These are phyloP conservation scores for Teratosphaeria destructans DNA, from an alignment of 2,329 filamentous ascomycete species.

Conservation along the genomic window DNA sequence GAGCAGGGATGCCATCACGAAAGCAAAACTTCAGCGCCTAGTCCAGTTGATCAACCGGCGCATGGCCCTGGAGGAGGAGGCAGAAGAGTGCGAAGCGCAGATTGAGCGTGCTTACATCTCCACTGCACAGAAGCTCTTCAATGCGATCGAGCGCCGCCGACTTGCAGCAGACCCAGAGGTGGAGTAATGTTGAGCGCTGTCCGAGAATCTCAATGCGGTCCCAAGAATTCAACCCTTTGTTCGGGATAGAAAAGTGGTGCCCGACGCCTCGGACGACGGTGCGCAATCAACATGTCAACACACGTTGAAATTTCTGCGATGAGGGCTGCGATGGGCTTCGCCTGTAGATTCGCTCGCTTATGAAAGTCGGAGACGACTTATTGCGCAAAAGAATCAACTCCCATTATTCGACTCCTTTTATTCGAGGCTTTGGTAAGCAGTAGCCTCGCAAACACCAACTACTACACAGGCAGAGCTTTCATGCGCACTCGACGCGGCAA, in stretches of 20 bases:
- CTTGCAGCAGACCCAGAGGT: not conserved
- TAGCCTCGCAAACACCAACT: not conserved
- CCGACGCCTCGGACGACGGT: no score
- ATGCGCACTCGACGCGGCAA: not conserved
- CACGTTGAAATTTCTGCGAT: no score
- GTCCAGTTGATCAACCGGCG: constrained; percentile 11
- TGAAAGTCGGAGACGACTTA: not conserved
- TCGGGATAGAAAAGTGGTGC: no score
- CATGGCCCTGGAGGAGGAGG: constrained; percentile 7
- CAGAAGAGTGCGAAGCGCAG: constrained; percentile 5
- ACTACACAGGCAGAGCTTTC: not conserved
- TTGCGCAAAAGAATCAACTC: not conserved
- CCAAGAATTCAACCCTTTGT: not conserved
- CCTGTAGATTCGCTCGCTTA: not conserved
- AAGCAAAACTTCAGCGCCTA: constrained; percentile 14
- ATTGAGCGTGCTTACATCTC: constrained; percentile 7
- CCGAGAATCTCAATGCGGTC: not conserved
- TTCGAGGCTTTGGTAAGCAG: not conserved
- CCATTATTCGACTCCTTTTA: not conserved
- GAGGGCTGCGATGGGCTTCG: not conserved
- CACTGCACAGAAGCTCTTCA: constrained; percentile 10
- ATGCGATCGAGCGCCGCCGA: constrained; percentile 10
- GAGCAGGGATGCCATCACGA: constrained; percentile 2
- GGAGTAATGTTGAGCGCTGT: not conserved
- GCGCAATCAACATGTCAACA: no score